A percentile compares a stretch with the other conserved stretches of the same genome.
phyloP scores from a whole-genome alignment of 2,329 filamentous ascomycete genomes.

The Colletotrichum cordylinicola region DNA sequence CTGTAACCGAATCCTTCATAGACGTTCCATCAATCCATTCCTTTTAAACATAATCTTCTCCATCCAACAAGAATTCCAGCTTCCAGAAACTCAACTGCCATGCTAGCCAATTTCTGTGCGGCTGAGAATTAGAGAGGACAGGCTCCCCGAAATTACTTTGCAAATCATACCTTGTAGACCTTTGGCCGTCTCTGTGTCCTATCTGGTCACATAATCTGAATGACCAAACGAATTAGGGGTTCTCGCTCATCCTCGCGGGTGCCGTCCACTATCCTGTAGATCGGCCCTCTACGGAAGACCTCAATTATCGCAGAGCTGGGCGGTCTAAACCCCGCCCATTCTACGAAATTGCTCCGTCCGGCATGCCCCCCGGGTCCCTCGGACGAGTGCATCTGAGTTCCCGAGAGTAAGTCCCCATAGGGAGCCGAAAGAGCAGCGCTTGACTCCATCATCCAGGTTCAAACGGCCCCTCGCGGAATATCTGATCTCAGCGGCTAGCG shows the following conservation, averaged over 20 bases:
- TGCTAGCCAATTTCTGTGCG: not conserved
- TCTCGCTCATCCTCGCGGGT: rapidly evolving
- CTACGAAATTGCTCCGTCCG: not conserved
- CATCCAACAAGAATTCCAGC: not conserved
- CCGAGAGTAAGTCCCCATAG: not conserved
- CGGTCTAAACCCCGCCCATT: not conserved
- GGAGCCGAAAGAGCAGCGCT: not conserved
- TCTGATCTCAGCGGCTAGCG: not conserved
- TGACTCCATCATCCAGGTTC: not conserved
- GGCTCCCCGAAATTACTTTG: rapidly evolving
- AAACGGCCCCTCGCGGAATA: not conserved
- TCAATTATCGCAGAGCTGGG: not conserved
- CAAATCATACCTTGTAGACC: not conserved
- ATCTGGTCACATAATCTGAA: not conserved
- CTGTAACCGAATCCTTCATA: rapidly evolving
- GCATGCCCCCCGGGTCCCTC: not conserved
- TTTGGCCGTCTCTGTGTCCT: not conserved
- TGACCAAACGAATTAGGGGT: not conserved
- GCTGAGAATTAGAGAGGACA: not conserved
- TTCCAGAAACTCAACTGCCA: not conserved
- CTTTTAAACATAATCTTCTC: not conserved
- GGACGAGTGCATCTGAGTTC: not conserved
- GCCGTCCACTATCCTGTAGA: rapidly evolving
- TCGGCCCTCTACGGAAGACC: not conserved
- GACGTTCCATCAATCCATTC: not conserved